Base-by-base conservation (phyloP, 805 yeast species). In the Kockiozyma suomiensis region DNA sequence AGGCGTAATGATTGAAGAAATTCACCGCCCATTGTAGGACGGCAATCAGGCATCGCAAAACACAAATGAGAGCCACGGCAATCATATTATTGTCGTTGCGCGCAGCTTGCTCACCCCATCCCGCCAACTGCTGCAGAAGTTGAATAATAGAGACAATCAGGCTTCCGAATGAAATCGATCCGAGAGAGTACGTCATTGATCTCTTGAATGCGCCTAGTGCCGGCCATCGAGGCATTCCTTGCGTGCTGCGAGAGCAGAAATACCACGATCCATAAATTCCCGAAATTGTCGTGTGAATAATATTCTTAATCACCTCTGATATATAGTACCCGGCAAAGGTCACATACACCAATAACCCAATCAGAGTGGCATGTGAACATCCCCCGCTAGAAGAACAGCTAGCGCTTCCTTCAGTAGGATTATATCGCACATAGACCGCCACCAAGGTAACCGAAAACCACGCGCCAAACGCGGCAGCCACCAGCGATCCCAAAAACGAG, bases 251-350 rank as follows among this genome's bases (percentile, higher is more conserved):
- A 19, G 87, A 81, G 73, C 88, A 81, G 74, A 90, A 92, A 74
- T 89, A 91, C 97, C 97, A 92, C 7, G 93, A 82, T 8, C 97
- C 97, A 71, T 82, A 92, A 19, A 90, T 84, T 26, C 96, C 96
- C 25, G 93, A 81, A 49, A 90, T 85, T 0, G 91, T 83, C 23
- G 87, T 88, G 70, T 92, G 96, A 38, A 90, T 85, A 15, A 88
- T 79, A 68, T 88, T 90, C 74, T 85, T 85, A 59, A 89, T 78
- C 19, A 91, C 94, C 74, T 90, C 97, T 30, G 94, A 82, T 61
- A 90, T 82, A 72, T 84, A 87, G 71, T 82, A 91, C 19, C 96
- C 96, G 4, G 93, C 87, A 73, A 92, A 89, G 65, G 90, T 84
- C 4, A 87, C 83, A 73, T 82, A 86, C 28, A 90, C 84, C 62